These are phyloP conservation scores for Pseudozyma hubeiensis DNA, from an alignment of 1,284 basidiomycete genomes.

Conservation along the genomic window DNA sequence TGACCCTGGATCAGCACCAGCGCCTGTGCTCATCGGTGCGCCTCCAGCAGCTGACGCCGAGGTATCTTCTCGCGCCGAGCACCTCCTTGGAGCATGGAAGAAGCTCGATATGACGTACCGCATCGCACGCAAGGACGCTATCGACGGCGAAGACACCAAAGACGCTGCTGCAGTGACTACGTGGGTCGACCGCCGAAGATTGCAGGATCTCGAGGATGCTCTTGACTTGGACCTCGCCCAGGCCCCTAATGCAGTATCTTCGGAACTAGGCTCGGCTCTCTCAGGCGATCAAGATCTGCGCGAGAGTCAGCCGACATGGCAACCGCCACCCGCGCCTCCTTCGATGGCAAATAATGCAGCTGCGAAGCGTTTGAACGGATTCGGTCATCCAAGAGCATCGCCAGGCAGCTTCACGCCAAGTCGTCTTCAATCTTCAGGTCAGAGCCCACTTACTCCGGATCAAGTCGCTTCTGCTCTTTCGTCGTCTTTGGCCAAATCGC, in stretches of 20 bases:
- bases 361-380: conserved; percentile 19
- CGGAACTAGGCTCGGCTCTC: conserved; percentile 41
- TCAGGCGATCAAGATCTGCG: conserved; percentile 29
- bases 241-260: conserved; percentile 56
- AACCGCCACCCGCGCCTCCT: conserved; percentile 37
- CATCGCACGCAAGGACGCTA: conserved; percentile 74
- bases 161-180: conserved; percentile 17
- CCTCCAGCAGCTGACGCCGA: conserved; percentile 31
- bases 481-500: conserved; percentile 37
- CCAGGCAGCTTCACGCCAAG: conserved; percentile 30
- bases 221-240: conserved; percentile 48
- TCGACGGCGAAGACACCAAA: conserved; percentile 54
- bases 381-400: conserved; percentile 16
- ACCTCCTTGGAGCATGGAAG: conserved; percentile 81
- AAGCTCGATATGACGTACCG: conserved; percentile 81
- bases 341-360: conserved; percentile 1
- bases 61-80: conserved; percentile 52
- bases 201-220: conserved; percentile 44
- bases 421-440: conserved; percentile 23
- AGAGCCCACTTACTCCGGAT: conserved; percentile 40
- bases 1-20: conserved; percentile 1
- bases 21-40: conserved; percentile 10
- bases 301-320: conserved; percentile 32
- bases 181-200: conserved; percentile 42
- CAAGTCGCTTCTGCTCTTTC: conserved; percentile 31